Evolutionary conservation across 1,139 yeast species (phyloP).

Genomic region (Candida sp.): DNA sequence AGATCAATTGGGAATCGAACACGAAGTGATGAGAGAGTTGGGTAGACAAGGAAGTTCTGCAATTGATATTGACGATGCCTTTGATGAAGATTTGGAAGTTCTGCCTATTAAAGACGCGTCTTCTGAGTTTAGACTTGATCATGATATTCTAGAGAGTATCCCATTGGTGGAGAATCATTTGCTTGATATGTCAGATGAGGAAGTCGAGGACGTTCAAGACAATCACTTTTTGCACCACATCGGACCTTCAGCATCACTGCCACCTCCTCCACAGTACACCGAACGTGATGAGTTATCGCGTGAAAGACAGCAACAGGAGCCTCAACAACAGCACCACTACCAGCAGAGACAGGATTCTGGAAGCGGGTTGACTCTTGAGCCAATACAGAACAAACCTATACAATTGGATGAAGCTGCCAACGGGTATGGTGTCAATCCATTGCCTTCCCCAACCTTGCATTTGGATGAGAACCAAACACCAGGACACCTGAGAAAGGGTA

Average conservation of each 20-base stretch:
- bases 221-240: background rate
- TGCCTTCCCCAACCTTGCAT: slow-evolving; percentile 5
- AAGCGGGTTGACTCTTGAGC: background rate
- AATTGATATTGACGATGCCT: slow-evolving; percentile 10
- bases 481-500: slow-evolving; percentile 5
- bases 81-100: slow-evolving; percentile 8
- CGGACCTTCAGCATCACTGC: background rate
- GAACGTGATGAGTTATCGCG: slow-evolving; percentile 1
- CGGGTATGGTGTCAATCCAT: slow-evolving; percentile 4
- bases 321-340: background rate
- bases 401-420: slow-evolving; percentile 3
- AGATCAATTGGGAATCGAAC: slow-evolving; percentile 44
- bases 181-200: slow-evolving; percentile 9
- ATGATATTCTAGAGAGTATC: slow-evolving; percentile 7
- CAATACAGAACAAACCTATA: background rate
- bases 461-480: slow-evolving; percentile 2
- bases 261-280: slow-evolving; percentile 1
- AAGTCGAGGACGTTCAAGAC: background rate
- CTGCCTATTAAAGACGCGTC: slow-evolving; percentile 7
- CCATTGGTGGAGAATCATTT: slow-evolving; percentile 10
- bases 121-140: slow-evolving; percentile 8
- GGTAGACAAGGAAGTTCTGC: slow-evolving; percentile 8
- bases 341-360: background rate
- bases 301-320: background rate
- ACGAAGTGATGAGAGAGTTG: slow-evolving; percentile 20